Evolutionary conservation across 805 yeast genomes (phyloP).

Genomic region (Hanseniaspora clermontiae): DNA sequence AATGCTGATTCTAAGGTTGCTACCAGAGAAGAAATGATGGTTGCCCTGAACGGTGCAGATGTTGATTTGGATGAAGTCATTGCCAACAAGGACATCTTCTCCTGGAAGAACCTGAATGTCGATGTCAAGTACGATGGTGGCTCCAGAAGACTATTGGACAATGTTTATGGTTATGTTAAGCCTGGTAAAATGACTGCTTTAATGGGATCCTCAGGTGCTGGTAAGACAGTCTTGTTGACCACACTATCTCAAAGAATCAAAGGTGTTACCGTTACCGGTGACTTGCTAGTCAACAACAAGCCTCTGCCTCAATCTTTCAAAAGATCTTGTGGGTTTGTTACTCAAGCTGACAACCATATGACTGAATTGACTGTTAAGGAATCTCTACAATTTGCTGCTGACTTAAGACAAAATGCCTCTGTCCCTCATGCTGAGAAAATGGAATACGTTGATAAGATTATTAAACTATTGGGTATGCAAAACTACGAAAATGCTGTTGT

Average conservation of each 20-base stretch:
- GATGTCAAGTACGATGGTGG: slow-evolving; percentile 50
- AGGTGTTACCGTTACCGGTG: slow-evolving; percentile 60
- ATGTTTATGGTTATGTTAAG: slow-evolving; percentile 59
- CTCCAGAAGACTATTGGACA: slow-evolving; percentile 41
- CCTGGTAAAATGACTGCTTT: slow-evolving; percentile 74
- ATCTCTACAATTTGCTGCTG: slow-evolving; percentile 58
- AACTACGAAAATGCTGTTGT: slow-evolving; percentile 63
- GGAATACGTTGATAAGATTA: slow-evolving; percentile 56
- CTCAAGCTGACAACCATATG: slow-evolving; percentile 69
- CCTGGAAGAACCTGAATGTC: slow-evolving; percentile 60
- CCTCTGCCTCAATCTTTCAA: slow-evolving; percentile 51
- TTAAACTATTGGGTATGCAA: slow-evolving; percentile 54
- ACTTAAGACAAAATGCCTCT: slow-evolving; percentile 50
- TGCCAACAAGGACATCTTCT: slow-evolving; percentile 43
- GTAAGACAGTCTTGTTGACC: slow-evolving; percentile 66
- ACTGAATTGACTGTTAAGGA: slow-evolving; percentile 61
- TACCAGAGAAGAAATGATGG: slow-evolving; percentile 32
- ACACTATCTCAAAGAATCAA: slow-evolving; percentile 60
- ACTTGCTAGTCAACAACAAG: slow-evolving; percentile 58
- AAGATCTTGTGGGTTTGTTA: slow-evolving; percentile 68
- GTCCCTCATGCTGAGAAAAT: slow-evolving; percentile 47
- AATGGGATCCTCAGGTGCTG: slow-evolving; percentile 84
- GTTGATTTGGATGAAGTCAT: slow-evolving; percentile 26
- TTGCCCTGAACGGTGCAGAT: slow-evolving; percentile 25
- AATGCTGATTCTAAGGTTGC: slow-evolving; percentile 31